phyloP scores from a whole-genome alignment of 805 yeast genomes.

The Metschnikowia proteae region DNA sequence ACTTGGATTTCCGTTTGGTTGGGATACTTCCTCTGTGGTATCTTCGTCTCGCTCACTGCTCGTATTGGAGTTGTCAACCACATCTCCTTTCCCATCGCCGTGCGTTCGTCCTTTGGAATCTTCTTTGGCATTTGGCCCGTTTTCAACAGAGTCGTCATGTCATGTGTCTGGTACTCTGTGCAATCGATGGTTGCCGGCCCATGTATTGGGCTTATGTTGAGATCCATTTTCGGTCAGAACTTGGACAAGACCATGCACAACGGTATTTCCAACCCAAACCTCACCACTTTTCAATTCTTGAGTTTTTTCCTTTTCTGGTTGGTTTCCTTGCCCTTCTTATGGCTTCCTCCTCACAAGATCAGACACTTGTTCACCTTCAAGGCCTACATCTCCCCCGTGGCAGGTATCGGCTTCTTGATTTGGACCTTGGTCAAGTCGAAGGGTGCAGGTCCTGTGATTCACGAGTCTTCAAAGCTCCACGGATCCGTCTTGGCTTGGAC shows the following conservation, averaged over 20 bases:
- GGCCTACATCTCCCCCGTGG: constrained; percentile 74
- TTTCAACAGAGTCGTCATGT: constrained; percentile 82
- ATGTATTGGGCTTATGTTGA: constrained; percentile 66
- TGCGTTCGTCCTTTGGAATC: constrained; percentile 80
- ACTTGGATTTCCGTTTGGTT: constrained; percentile 87
- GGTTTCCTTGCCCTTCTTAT: constrained; percentile 71
- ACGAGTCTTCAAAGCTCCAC: constrained; percentile 46
- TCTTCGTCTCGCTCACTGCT: constrained; percentile 67
- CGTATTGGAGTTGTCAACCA: constrained; percentile 80
- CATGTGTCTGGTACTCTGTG: constrained; percentile 83
- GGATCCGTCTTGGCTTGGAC: constrained; percentile 79
- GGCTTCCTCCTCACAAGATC: constrained; percentile 76
- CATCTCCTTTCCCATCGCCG: constrained; percentile 77
- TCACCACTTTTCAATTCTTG: constrained; percentile 70
- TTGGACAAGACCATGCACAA: constrained; percentile 61
- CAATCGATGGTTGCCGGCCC: constrained; percentile 84
- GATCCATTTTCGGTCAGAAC: constrained; percentile 65
- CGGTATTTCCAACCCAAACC: constrained; percentile 53
- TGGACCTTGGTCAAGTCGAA: constrained; percentile 82
- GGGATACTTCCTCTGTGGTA: constrained; percentile 69
- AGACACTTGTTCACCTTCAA: constrained; percentile 83
- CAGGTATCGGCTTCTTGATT: constrained; percentile 75
- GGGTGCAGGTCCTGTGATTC: constrained; percentile 73
- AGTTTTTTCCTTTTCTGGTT: constrained; percentile 82
- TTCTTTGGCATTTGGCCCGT: constrained; percentile 89